These are phyloP conservation scores for Beta lomatogona DNA, from an alignment of 179 eudicot genomes.

Conservation along the genomic window DNA sequence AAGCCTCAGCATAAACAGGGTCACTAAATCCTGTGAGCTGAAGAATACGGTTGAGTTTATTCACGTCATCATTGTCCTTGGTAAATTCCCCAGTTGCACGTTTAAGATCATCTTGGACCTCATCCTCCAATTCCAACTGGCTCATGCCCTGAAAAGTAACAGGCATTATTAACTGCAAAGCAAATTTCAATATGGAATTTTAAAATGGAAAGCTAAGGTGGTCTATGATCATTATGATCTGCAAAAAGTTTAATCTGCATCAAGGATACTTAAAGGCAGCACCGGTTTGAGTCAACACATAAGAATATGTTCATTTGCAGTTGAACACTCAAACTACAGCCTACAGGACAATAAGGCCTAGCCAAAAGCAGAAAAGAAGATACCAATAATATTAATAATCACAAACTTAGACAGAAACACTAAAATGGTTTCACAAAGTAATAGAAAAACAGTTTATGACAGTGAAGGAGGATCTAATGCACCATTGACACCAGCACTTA, in stretches of 20 bases:
- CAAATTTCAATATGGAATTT: neutral
- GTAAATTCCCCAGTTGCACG: conserved; percentile 82
- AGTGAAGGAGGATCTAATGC: neutral
- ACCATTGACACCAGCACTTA: neutral
- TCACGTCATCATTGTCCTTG: conserved; percentile 79
- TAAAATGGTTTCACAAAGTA: neutral
- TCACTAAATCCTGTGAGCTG: conserved; percentile 99
- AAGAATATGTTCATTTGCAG: neutral
- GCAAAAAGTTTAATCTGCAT: neutral
- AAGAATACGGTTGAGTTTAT: conserved; percentile 88
- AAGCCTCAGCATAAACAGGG: conserved; percentile 93
- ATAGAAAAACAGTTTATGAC: neutral
- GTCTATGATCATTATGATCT: too few species aligned
- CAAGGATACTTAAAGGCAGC: neutral
- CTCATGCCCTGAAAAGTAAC: conserved; percentile 63
- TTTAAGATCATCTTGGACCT: conserved; percentile 76
- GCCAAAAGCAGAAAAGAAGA: neutral
- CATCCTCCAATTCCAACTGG: conserved; percentile 84
- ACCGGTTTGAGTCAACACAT: neutral
- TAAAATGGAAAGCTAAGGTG: neutral
- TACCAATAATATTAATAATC: too few species aligned
- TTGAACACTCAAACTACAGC: neutral
- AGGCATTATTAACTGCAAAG: conserved; percentile 8
- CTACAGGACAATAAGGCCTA: neutral
- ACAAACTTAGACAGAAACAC: too few species aligned